Percentiles rank a stretch among this genome's conserved stretches.
Evolutionary conservation across 257 asterid genomes (phyloP).

Genomic region (Perilla frutescens): DNA sequence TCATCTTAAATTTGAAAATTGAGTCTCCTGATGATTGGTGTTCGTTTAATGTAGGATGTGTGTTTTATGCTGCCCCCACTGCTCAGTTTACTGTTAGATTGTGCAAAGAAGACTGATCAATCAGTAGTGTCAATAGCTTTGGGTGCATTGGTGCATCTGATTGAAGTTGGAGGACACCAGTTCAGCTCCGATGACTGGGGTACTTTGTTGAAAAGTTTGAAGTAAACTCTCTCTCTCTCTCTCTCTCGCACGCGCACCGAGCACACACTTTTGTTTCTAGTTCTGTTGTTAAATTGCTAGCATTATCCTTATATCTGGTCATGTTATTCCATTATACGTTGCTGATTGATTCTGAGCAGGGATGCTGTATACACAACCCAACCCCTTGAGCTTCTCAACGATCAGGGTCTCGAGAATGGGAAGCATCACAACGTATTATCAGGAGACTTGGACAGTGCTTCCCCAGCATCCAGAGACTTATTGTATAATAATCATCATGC

Average conservation of each 20-base stretch:
- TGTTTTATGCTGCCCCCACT: constrained; percentile 91
- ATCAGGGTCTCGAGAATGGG: constrained; percentile 64
- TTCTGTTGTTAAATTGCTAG: constrained; percentile 17
- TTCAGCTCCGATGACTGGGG: constrained; percentile 90
- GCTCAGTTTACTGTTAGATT: constrained; percentile 86
- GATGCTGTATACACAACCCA: constrained; percentile 93
- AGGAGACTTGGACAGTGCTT: constrained; percentile 47
- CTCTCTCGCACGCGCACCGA: not conserved
- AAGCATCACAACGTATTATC: constrained; percentile 50
- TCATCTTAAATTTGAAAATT: constrained; percentile 20
- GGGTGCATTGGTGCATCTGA: constrained; percentile 96
- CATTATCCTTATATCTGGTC: constrained; percentile 31
- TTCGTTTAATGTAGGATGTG: constrained; percentile 67
- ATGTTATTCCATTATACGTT: constrained; percentile 25
- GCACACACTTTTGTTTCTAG: not conserved
- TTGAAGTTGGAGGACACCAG: constrained; percentile 99
- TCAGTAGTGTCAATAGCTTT: constrained; percentile 91
- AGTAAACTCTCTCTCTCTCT: constrained; percentile 49
- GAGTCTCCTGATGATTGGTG: constrained; percentile 38
- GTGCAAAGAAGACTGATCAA: constrained; percentile 96
- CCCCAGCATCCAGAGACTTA: constrained; percentile 41
- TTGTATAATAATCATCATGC: constrained; percentile 32
- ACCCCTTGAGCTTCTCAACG: constrained; percentile 96
- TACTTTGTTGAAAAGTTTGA: constrained; percentile 84
- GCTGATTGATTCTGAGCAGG: constrained; percentile 52